Conservation (phyloP, 1,284 basidiomycete species). For the Exobasidium rhododendri region DNA sequence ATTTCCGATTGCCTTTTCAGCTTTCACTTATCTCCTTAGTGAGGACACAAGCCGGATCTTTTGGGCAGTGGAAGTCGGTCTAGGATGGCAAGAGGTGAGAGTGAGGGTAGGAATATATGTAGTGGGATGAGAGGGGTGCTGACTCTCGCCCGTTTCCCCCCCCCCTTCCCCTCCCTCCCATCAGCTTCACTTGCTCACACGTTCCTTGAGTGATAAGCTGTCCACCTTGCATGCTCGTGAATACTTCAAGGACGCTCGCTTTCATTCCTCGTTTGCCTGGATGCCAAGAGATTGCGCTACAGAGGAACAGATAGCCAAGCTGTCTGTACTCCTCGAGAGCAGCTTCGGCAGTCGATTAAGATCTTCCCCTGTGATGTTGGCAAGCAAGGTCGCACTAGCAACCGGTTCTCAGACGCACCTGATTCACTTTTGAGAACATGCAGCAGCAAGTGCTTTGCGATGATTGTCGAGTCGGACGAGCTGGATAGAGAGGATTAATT, state of each 20-base stretch:
- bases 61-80: slow-evolving; percentile 8
- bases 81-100: slow-evolving; percentile 3
- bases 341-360: not conserved
- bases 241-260: slow-evolving; percentile 3
- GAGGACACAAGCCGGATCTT: not conserved
- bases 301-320: not conserved
- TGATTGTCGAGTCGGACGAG: not conserved
- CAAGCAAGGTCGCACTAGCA: not conserved
- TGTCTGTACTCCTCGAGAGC: not conserved
- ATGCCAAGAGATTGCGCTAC: not conserved
- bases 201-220: not conserved
- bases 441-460: not conserved
- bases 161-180: not conserved
- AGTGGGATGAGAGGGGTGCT: too few species aligned
- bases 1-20: slow-evolving; percentile 1
- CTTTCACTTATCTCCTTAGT: not conserved
- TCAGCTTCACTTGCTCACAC: not conserved
- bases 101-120: too few species aligned
- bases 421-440: not conserved
- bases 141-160: too few species aligned
- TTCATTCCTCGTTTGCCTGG: slow-evolving; percentile 2
- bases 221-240: not conserved
- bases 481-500: not conserved
- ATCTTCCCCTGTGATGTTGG: not conserved
- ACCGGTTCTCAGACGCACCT: not conserved